phyloP scores from a whole-genome alignment of 257 asterid genomes.

The Solanum medicagineum region DNA sequence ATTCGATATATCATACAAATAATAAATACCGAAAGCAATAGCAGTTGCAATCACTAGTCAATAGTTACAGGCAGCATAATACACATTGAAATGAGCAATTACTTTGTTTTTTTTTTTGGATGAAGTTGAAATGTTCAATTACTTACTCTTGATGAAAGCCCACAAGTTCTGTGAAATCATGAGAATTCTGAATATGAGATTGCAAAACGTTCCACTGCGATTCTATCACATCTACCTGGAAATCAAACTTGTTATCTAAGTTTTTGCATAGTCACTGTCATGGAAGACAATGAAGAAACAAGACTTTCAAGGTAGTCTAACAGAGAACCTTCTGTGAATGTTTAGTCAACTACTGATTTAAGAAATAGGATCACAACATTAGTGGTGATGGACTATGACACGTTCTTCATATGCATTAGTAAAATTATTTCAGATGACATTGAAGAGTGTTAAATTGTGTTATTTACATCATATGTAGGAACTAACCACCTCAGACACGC shows the following conservation, averaged over 20 bases:
- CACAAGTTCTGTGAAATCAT: slow-evolving; percentile 82
- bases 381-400: not conserved
- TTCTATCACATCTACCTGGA: slow-evolving; percentile 96
- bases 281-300: slow-evolving; percentile 2
- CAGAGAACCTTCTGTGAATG: not conserved
- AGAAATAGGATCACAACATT: not conserved
- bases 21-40: not conserved
- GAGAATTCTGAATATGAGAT: slow-evolving; percentile 82
- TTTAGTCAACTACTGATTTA: not conserved
- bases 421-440: not conserved
- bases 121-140: not conserved
- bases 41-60: not conserved
- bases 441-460: not conserved
- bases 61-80: not conserved
- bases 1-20: not conserved
- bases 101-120: slow-evolving; percentile 9
- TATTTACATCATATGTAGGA: not conserved
- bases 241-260: slow-evolving; percentile 1
- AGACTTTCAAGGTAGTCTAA: not conserved
- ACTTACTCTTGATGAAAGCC: slow-evolving; percentile 98
- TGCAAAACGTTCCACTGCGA: slow-evolving; percentile 97
- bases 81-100: not conserved
- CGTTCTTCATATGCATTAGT: not conserved
- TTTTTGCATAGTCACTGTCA: not conserved
- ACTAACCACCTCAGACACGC: not conserved